Percentiles rank a stretch among this genome's conserved stretches.
These are phyloP conservation scores for Apiotrichum brassicae DNA, from an alignment of 1,284 basidiomycete species.

Conservation along the genomic window DNA sequence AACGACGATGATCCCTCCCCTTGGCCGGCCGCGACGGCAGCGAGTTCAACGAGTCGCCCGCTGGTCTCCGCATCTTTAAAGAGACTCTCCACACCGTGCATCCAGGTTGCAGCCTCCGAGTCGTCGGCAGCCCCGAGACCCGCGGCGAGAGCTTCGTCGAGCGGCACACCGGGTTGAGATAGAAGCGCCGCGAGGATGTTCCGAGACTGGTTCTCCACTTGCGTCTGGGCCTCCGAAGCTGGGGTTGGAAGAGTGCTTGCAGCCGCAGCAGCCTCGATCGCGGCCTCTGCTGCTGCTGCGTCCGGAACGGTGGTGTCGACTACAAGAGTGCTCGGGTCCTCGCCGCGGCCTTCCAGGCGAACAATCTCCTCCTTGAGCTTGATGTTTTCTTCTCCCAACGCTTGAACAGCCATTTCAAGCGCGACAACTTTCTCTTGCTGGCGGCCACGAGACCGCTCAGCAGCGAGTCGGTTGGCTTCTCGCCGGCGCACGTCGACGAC, in stretches of 20 bases:
- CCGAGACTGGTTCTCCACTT: constrained; percentile 31
- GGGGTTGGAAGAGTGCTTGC: neutral
- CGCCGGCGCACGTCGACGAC: constrained; percentile 31
- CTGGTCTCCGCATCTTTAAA: constrained; percentile 31
- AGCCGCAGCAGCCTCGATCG: constrained; percentile 3
- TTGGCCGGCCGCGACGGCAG: constrained; percentile 32
- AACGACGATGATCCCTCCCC: constrained; percentile 6
- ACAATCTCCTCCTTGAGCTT: constrained; percentile 33
- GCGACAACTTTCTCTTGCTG: constrained; percentile 33
- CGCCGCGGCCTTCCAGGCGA: constrained; percentile 21
- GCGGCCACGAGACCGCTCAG: constrained; percentile 39
- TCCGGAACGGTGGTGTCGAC: neutral
- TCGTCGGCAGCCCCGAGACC: constrained; percentile 21
- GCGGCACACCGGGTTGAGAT: constrained; percentile 13
- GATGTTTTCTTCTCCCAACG: constrained; percentile 38
- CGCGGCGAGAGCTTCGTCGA: constrained; percentile 17
- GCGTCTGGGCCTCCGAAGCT: neutral
- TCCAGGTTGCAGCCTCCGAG: constrained; percentile 27
- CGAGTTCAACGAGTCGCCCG: constrained; percentile 39
- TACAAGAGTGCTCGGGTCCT: neutral
- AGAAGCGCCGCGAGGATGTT: constrained; percentile 39
- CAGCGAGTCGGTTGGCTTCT: constrained; percentile 46
- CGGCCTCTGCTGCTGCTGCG: neutral
- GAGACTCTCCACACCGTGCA: constrained; percentile 34
- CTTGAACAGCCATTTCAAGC: constrained; percentile 32